Conservation (phyloP, 176 grass and related monocot species). For the Chloris gayana region DNA sequence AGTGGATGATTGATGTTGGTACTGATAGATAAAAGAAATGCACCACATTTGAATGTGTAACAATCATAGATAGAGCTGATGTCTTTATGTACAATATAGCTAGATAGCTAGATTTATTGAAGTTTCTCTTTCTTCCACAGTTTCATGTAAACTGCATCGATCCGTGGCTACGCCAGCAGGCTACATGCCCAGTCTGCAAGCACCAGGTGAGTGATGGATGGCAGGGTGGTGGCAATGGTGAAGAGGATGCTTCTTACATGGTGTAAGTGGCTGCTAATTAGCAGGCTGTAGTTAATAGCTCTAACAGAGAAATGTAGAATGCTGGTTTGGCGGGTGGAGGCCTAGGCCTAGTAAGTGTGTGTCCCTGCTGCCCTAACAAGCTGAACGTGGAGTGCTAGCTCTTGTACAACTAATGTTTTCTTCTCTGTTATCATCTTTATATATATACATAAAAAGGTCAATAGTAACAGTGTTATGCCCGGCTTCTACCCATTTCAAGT, state of each 20-base stretch:
- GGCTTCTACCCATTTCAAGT: not conserved
- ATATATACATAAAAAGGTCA: slow-evolving; percentile 19
- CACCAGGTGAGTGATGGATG: slow-evolving; percentile 65
- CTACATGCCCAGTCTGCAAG: slow-evolving; percentile 96
- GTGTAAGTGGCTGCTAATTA: slow-evolving; percentile 44
- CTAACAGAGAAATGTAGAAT: slow-evolving; percentile 20
- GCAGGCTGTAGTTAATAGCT: slow-evolving; percentile 24
- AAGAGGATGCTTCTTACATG: slow-evolving; percentile 69
- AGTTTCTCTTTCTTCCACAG: slow-evolving; percentile 38
- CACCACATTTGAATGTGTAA: not conserved
- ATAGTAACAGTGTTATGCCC: not conserved
- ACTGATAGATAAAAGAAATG: not conserved
- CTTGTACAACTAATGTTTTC: slow-evolving; percentile 36
- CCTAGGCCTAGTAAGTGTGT: not conserved
- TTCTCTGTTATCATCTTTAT: slow-evolving; percentile 14
- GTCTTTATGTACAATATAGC: not conserved
- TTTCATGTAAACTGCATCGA: slow-evolving; percentile 93
- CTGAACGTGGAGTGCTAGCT: slow-evolving; percentile 3
- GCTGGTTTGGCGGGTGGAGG: not conserved
- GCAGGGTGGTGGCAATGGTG: slow-evolving; percentile 36
- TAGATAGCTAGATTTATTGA: slow-evolving; percentile 21
- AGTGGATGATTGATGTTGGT: slow-evolving; percentile 6
- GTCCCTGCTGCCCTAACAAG: not conserved
- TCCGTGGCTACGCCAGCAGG: slow-evolving; percentile 95
- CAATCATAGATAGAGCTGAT: not conserved